Base-by-base conservation (phyloP, 805 yeast species). In the Yarrowia osloensis region DNA sequence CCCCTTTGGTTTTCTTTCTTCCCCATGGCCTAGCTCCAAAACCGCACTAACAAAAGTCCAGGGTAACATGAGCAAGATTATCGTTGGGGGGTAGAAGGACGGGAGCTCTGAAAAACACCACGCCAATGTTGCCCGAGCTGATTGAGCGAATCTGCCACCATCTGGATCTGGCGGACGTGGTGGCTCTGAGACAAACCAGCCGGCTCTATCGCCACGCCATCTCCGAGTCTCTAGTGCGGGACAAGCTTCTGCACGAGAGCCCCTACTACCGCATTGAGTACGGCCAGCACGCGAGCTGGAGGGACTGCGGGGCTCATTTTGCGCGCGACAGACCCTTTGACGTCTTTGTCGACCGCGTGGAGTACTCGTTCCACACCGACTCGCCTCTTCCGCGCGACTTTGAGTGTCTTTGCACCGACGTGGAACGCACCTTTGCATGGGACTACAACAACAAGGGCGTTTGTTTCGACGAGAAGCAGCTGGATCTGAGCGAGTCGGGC, bases 361-460 rank as follows among this genome's bases (percentile, higher is more conserved):
- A 50, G 12, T 29, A 17, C 31, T 3, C 17, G 0, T 4, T 21
- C 11, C 11, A 31, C 39, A 50, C 55, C 0, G 55, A 50, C 26
- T 3, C n/a, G 19, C 39, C 55, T 11, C 26, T 50, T 2, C 55
- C 55, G 1, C 28, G 19, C 2, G 55, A 50, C 28, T 50, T 50
- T 12, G 26, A 13, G 39, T 31, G 39, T 31, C 55, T 50, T 3
- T 50, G 55, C 4, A 31, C 39, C n/a, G 55, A 50, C 26, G 39
- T 50, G 13, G 55, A 50, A 31, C 39, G 55, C 26, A 50, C 55
- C 6, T 50, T 50, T 31, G 12, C 55, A 5, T 50, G 55, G 55
- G 55, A 50, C 55, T 50, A 50, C 55, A 50, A 50, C 39, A 50
- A 50, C 39, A 29, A 31, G 39, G 55, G 55, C 39, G 11, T 50